Conservation (phyloP, 1,284 basidiomycete genomes). For the Thelephora terrestris region DNA sequence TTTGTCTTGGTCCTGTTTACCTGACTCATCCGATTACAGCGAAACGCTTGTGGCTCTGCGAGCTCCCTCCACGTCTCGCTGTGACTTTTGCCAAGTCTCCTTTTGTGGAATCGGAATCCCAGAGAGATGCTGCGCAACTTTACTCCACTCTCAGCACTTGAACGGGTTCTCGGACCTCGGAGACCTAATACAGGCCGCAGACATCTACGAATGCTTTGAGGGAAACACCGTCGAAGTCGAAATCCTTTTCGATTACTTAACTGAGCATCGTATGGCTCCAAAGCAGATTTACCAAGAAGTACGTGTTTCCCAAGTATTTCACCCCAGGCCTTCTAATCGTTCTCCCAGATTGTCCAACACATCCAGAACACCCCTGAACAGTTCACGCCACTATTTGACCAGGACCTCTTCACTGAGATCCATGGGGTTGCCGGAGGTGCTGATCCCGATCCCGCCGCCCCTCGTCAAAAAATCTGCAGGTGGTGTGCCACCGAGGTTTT, state of each 20-base stretch:
- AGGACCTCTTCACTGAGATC: slow-evolving; percentile 57
- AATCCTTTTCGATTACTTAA: slow-evolving; percentile 67
- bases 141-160: slow-evolving; percentile 50
- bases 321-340: not conserved
- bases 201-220: slow-evolving; percentile 69
- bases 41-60: slow-evolving; percentile 59
- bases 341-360: slow-evolving; percentile 45
- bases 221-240: slow-evolving; percentile 69
- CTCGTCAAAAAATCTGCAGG: slow-evolving; percentile 51
- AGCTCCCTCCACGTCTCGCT: slow-evolving; percentile 66
- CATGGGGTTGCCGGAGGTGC: slow-evolving; percentile 41
- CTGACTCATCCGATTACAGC: slow-evolving; percentile 24
- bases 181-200: slow-evolving; percentile 62
- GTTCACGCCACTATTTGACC: slow-evolving; percentile 56
- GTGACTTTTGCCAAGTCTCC: slow-evolving; percentile 66
- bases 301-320: slow-evolving; percentile 11
- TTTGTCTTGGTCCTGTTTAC: not conserved
- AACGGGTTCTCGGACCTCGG: slow-evolving; percentile 53
- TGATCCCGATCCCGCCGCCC: slow-evolving; percentile 44
- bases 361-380: slow-evolving; percentile 48
- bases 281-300: slow-evolving; percentile 68
- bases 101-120: slow-evolving; percentile 71
- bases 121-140: slow-evolving; percentile 53
- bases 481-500: slow-evolving; percentile 64
- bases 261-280: slow-evolving; percentile 45